These are phyloP conservation scores for Dimargaris xerosporica DNA, from an alignment of 192 early-diverging fungal genomes.

Conservation along the genomic window DNA sequence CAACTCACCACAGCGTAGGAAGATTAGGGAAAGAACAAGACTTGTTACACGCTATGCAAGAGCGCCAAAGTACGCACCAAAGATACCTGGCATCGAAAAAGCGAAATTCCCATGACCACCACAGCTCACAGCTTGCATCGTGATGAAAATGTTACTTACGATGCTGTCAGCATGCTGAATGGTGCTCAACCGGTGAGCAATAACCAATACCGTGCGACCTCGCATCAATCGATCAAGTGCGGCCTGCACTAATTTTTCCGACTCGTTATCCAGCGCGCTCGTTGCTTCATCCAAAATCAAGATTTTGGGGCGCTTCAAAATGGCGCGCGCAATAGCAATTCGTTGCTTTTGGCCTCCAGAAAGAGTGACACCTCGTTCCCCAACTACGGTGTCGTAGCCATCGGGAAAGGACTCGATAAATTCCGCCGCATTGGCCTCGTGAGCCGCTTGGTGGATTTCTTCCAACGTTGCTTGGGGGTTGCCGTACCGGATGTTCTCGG, in stretches of 20 bases:
- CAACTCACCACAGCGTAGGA: too few species aligned
- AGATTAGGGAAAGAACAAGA: too few species aligned
- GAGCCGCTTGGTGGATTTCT: conserved; percentile 50
- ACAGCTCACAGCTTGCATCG: too few species aligned
- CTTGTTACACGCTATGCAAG: too few species aligned
- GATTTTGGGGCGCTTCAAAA: conserved; percentile 45
- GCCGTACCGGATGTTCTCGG: conserved; percentile 59
- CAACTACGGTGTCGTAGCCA: conserved; percentile 34
- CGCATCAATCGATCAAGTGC: conserved; percentile 54
- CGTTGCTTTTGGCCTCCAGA: conserved; percentile 49
- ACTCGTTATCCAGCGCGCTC: conserved; percentile 52
- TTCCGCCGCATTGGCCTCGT: conserved; percentile 57
- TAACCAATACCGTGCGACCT: conserved; percentile 67
- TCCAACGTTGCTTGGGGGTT: conserved; percentile 39
- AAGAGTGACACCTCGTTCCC: conserved; percentile 34
- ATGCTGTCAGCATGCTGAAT: conserved; percentile 63
- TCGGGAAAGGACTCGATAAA: conserved; percentile 36
- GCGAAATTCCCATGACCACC: too few species aligned
- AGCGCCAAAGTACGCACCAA: too few species aligned
- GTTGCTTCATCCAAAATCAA: conserved; percentile 74
- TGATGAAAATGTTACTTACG: conserved; percentile 8
- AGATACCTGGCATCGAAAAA: too few species aligned
- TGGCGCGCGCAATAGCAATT: conserved; percentile 41
- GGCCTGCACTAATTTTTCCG: conserved; percentile 52
- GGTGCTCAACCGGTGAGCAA: conserved; percentile 72